Percentiles rank a stretch among this genome's conserved stretches.
These are phyloP conservation scores for Domatiomyces catenatus DNA, from an alignment of 2,329 filamentous ascomycete species.

Conservation along the genomic window DNA sequence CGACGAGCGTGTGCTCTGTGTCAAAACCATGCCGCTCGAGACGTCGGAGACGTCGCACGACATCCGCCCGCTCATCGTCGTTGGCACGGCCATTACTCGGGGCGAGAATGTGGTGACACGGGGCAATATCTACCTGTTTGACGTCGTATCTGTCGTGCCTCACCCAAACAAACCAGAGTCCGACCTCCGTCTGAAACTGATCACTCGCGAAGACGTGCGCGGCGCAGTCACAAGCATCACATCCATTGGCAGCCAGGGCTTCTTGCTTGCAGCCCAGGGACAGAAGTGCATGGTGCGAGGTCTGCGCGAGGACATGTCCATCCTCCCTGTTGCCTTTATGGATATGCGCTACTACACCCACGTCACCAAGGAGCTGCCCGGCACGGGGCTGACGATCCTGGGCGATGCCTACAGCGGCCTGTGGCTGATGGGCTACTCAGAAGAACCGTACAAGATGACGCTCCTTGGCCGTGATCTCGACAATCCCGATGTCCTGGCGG, in stretches of 20 bases:
- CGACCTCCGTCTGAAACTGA: conserved; percentile 66
- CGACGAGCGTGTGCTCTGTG: conserved; percentile 62
- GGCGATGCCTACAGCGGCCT: conserved; percentile 84
- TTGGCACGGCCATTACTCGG: conserved; percentile 72
- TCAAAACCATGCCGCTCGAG: conserved; percentile 73
- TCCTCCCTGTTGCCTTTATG: conserved; percentile 90
- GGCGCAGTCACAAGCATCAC: conserved; percentile 80
- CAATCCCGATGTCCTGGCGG: conserved; percentile 60
- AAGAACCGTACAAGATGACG: conserved; percentile 92
- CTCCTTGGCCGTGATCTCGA: conserved; percentile 77
- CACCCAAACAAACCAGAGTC: conserved; percentile 75
- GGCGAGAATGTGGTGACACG: conserved; percentile 82
- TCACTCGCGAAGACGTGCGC: conserved; percentile 81
- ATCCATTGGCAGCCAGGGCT: conserved; percentile 71
- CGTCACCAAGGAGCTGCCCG: conserved; percentile 65
- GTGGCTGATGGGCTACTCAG: conserved; percentile 92
- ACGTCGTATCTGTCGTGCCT: conserved; percentile 81
- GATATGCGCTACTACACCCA: conserved; percentile 93
- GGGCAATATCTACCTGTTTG: conserved; percentile 77
- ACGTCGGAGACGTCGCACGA: conserved; percentile 83
- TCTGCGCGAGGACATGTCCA: conserved; percentile 82
- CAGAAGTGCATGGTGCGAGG: conserved; percentile 96
- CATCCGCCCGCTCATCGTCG: conserved; percentile 62
- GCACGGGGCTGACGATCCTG: conserved; percentile 73
- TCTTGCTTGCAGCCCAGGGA: conserved; percentile 78